phyloP scores from a whole-genome alignment of 2,329 filamentous ascomycete species.

The Epicoccum nigrum region DNA sequence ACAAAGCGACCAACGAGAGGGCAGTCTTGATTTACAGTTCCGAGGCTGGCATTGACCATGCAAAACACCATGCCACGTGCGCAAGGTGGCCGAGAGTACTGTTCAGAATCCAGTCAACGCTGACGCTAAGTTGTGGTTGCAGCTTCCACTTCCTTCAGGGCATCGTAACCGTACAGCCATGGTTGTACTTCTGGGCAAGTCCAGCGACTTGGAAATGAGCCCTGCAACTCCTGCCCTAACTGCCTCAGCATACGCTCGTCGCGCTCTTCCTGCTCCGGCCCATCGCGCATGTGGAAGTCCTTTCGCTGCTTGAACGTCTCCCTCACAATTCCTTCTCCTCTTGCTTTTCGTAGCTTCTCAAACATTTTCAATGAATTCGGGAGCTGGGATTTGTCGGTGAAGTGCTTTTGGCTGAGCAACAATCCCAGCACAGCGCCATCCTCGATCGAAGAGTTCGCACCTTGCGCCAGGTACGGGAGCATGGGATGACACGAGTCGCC shows the following conservation, averaged over 20 bases:
- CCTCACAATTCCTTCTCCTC: slow-evolving; percentile 62
- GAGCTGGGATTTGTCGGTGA: slow-evolving; percentile 26
- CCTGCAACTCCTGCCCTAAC: slow-evolving; percentile 57
- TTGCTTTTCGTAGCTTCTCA: slow-evolving; percentile 54
- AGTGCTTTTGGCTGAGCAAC: slow-evolving; percentile 50
- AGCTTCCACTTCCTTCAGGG: slow-evolving; percentile 37
- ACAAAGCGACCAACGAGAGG: background rate
- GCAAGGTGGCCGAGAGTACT: background rate
- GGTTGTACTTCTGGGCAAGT: slow-evolving; percentile 45
- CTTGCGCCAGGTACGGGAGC: slow-evolving; percentile 44
- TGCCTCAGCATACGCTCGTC: slow-evolving; percentile 64
- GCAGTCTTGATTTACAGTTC: background rate
- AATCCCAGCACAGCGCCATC: slow-evolving; percentile 70
- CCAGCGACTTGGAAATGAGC: slow-evolving; percentile 68
- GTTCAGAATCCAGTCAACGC: background rate
- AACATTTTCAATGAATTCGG: slow-evolving; percentile 53
- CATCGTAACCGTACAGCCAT: slow-evolving; percentile 47
- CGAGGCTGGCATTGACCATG: slow-evolving; percentile 6
- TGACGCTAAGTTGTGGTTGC: slow-evolving; percentile 12
- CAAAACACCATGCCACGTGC: background rate
- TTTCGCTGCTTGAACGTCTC: slow-evolving; percentile 63
- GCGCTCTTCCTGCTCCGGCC: slow-evolving; percentile 62
- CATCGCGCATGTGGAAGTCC: slow-evolving; percentile 54
- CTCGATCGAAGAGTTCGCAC: slow-evolving; percentile 71
- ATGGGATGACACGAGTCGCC: slow-evolving; percentile 45